Percentiles rank a stretch among this genome's conserved stretches.
Evolutionary conservation across 306 rosid species (phyloP).

Genomic region (Cicer chorassanicum): DNA sequence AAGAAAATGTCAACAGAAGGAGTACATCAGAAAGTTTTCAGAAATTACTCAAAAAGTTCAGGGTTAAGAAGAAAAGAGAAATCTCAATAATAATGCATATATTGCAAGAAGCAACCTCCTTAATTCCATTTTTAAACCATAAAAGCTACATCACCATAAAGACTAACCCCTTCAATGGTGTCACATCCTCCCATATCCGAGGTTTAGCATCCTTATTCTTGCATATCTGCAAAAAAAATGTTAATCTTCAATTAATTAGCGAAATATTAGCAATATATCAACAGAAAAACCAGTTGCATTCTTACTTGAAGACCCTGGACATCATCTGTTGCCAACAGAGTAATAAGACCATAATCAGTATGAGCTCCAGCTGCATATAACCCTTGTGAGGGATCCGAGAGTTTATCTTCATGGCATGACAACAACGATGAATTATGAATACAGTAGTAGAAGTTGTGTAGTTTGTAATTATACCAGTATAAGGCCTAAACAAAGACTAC

Average conservation of each 20-base stretch:
- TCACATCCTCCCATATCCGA: constrained; percentile 86
- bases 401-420: constrained; percentile 49
- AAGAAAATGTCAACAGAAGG: not conserved
- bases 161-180: constrained; percentile 90
- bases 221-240: constrained; percentile 68
- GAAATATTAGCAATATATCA: not conserved
- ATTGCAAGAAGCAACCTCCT: constrained; percentile 11
- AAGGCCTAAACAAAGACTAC: constrained; percentile 7
- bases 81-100: constrained; percentile 14
- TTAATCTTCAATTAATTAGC: constrained; percentile 11
- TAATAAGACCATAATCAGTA: constrained; percentile 78
- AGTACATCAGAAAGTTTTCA: not conserved
- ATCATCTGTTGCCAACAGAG: constrained; percentile 78
- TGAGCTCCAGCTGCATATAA: constrained; percentile 95
- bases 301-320: constrained; percentile 84
- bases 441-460: constrained; percentile 7
- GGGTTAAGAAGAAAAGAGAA: not conserved
- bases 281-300: constrained; percentile 21
- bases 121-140: not conserved
- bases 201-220: constrained; percentile 84
- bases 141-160: not conserved
- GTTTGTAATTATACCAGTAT: not conserved
- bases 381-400: constrained; percentile 76
- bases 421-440: constrained; percentile 30
- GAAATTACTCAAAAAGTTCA: not conserved